Conservation (phyloP, 345 rosid genomes). For the Mercurialis annua region DNA sequence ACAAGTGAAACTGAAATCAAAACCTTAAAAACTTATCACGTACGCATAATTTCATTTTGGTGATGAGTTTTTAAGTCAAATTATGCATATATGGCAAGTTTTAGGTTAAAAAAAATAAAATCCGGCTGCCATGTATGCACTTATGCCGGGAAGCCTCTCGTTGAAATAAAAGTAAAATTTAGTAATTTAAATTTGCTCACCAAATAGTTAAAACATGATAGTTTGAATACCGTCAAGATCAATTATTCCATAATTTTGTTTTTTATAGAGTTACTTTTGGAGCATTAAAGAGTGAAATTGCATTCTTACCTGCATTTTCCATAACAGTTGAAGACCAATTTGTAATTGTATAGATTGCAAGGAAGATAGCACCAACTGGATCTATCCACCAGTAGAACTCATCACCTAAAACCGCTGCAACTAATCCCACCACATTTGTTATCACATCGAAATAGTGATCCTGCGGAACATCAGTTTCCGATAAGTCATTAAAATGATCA, state of each 20-base stretch:
- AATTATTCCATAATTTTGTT: background rate
- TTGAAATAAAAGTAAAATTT: too few relatives aligned
- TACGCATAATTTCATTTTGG: too few relatives aligned
- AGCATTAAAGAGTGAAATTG: background rate
- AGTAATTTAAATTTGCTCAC: too few relatives aligned
- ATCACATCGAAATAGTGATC: conserved; percentile 91
- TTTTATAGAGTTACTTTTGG: background rate
- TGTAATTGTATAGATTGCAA: conserved; percentile 78
- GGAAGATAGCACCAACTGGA: conserved; percentile 74
- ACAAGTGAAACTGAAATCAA: conserved; percentile 64
- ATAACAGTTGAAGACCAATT: conserved; percentile 88
- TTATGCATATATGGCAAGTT: too few relatives aligned
- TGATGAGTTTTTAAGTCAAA: too few relatives aligned
- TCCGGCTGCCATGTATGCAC: too few relatives aligned
- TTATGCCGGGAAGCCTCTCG: too few relatives aligned
- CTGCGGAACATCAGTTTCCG: conserved; percentile 29
- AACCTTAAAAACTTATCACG: too few relatives aligned
- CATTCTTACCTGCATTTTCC: conserved; percentile 71
- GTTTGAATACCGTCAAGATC: too few relatives aligned
- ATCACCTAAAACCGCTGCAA: conserved; percentile 81
- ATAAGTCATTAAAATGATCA: background rate
- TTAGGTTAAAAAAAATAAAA: too few relatives aligned
- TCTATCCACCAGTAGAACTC: conserved; percentile 85
- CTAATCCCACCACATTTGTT: conserved; percentile 78
- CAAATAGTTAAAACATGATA: too few relatives aligned